Percentiles rank a stretch among this genome's conserved stretches.
phyloP scores from a whole-genome alignment of 306 rosid species.

The Arachis stenosperma region DNA sequence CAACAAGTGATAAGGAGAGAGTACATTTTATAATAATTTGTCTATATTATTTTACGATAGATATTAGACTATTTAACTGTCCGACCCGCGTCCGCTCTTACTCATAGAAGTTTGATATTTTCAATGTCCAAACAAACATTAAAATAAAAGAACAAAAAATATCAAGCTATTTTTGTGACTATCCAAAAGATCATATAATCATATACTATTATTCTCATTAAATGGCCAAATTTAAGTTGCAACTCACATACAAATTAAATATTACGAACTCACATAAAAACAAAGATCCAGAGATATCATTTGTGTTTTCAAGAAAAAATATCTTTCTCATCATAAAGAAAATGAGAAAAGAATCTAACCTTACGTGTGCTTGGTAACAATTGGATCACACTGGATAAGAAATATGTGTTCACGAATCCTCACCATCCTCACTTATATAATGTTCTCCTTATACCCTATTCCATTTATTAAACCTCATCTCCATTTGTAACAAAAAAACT shows the following conservation, averaged over 20 bases:
- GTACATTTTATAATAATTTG: conserved; percentile 5
- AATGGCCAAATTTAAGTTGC: background rate
- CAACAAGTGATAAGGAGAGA: background rate
- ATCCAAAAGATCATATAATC: background rate
- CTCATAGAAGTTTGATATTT: conserved; percentile 12
- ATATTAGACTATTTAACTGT: conserved; percentile 35
- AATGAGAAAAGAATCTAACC: conserved; percentile 38
- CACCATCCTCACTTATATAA: conserved; percentile 28
- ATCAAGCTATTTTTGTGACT: conserved; percentile 27
- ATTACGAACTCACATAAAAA: background rate
- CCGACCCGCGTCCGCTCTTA: background rate
- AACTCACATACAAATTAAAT: background rate
- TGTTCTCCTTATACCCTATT: background rate
- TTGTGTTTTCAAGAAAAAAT: background rate
- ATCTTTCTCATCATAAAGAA: background rate
- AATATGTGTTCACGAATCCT: conserved; percentile 57
- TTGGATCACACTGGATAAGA: conserved; percentile 58
- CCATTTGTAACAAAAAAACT: background rate
- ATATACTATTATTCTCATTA: background rate
- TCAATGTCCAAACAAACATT: conserved; percentile 27
- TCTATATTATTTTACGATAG: conserved; percentile 10
- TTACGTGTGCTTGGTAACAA: background rate
- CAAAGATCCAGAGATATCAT: background rate
- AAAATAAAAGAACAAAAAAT: conserved; percentile 11
- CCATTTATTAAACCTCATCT: background rate